These are phyloP conservation scores for Fulvia fulva DNA, from an alignment of 2,329 filamentous ascomycete species.

Conservation along the genomic window DNA sequence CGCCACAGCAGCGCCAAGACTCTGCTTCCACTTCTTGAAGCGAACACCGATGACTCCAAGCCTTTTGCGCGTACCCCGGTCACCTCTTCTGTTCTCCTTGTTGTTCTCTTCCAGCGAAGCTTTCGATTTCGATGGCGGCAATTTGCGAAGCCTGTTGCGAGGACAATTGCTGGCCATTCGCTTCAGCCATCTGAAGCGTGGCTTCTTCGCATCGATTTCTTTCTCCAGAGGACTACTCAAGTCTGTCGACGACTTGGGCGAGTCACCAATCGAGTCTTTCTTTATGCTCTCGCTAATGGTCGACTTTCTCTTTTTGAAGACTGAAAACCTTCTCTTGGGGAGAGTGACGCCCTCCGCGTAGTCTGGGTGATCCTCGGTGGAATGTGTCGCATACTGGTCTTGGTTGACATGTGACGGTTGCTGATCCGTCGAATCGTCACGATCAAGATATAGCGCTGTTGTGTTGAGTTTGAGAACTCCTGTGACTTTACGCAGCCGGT, in stretches of 20 bases:
- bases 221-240: not conserved
- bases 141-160: not conserved
- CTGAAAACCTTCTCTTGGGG: not conserved
- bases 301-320: not conserved
- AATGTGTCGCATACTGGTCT: not conserved
- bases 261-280: not conserved
- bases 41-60: not conserved
- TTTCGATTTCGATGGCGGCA: not conserved
- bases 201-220: not conserved
- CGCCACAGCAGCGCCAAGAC: not conserved
- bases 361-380: not conserved
- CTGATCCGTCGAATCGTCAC: not conserved
- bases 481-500: not conserved
- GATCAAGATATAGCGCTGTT: not conserved
- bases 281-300: not conserved
- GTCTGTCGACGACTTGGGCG: not conserved
- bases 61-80: not conserved
- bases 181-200: not conserved
- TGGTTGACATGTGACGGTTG: not conserved
- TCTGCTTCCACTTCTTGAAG: not conserved
- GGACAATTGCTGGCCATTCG: not conserved
- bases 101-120: not conserved
- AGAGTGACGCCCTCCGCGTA: not conserved
- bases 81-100: not conserved
- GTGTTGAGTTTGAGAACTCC: not conserved